Conservation (phyloP, 2,329 filamentous ascomycete species). For the Beauveria pseudobassiana region DNA sequence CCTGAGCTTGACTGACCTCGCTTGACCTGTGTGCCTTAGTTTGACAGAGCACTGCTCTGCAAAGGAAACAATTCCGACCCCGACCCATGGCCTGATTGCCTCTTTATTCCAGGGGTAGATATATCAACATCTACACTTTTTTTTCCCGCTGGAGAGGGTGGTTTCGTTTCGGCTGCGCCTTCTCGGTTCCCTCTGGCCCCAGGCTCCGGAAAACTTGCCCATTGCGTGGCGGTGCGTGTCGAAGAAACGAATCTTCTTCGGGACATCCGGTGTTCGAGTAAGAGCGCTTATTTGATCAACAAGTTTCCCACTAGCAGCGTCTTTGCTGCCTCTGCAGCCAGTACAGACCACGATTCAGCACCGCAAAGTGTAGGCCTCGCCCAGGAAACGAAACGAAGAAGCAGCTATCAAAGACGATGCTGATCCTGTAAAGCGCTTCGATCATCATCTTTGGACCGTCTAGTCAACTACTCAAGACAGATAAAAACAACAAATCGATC, state of each 20-base stretch:
- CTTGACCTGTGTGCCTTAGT: neutral
- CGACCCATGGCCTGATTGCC: constrained; percentile 8
- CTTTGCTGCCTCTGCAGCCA: neutral
- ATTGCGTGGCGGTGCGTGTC: neutral
- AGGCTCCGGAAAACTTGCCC: neutral
- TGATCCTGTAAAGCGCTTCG: neutral
- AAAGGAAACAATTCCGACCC: neutral
- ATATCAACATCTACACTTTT: constrained; percentile 10
- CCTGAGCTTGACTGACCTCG: neutral
- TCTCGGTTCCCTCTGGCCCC: neutral
- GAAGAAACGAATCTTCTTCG: neutral
- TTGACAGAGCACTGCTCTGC: neutral
- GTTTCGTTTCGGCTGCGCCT: neutral
- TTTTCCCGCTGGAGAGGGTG: neutral
- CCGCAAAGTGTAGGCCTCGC: neutral
- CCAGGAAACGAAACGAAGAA: constrained; percentile 1
- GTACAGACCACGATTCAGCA: neutral
- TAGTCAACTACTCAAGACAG: neutral
- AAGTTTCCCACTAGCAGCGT: neutral
- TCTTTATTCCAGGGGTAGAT: constrained; percentile 11
- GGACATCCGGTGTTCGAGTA: neutral
- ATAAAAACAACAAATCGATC: neutral
- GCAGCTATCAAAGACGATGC: neutral
- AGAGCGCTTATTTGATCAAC: neutral
- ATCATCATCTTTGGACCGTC: neutral